Evolutionary conservation across 768 basidiomycete genomes (phyloP).

Genomic region (Pisolithus microcarpus): DNA sequence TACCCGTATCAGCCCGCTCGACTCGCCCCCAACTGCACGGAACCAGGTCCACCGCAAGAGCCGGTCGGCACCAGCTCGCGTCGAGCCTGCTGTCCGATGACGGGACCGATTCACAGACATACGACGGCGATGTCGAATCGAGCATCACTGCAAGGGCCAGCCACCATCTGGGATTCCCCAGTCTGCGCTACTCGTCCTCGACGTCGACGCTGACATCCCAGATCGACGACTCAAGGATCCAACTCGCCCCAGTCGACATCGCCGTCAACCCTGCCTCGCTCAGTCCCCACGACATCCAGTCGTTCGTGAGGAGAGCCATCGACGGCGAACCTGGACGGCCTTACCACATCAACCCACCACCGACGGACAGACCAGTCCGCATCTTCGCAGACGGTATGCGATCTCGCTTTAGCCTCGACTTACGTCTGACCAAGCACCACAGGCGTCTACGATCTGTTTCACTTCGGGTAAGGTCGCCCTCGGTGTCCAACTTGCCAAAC

Average conservation of each 20-base stretch:
- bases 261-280: slow-evolving; percentile 61
- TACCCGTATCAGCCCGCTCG: slow-evolving; percentile 27
- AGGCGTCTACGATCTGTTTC: slow-evolving; percentile 97
- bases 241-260: slow-evolving; percentile 9
- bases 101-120: slow-evolving; percentile 78
- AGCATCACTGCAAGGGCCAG: slow-evolving; percentile 53
- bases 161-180: slow-evolving; percentile 19
- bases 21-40: slow-evolving; percentile 22
- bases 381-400: slow-evolving; percentile 84
- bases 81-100: slow-evolving; percentile 56
- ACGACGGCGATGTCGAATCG: slow-evolving; percentile 85
- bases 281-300: slow-evolving; percentile 70
- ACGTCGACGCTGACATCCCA: slow-evolving; percentile 48
- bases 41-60: slow-evolving; percentile 18
- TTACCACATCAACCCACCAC: slow-evolving; percentile 86
- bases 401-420: too few species aligned
- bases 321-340: slow-evolving; percentile 55
- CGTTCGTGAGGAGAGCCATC: slow-evolving; percentile 70
- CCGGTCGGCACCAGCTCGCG: slow-evolving; percentile 46
- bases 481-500: not conserved
- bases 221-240: slow-evolving; percentile 14
- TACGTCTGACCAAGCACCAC: slow-evolving; percentile 8
- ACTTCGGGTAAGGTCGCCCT: slow-evolving; percentile 66
- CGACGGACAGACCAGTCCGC: slow-evolving; percentile 70
- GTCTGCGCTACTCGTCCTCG: slow-evolving; percentile 39